Evolutionary conservation across 2,329 filamentous ascomycete genomes (phyloP).

Genomic region (Aschersonia sp.): DNA sequence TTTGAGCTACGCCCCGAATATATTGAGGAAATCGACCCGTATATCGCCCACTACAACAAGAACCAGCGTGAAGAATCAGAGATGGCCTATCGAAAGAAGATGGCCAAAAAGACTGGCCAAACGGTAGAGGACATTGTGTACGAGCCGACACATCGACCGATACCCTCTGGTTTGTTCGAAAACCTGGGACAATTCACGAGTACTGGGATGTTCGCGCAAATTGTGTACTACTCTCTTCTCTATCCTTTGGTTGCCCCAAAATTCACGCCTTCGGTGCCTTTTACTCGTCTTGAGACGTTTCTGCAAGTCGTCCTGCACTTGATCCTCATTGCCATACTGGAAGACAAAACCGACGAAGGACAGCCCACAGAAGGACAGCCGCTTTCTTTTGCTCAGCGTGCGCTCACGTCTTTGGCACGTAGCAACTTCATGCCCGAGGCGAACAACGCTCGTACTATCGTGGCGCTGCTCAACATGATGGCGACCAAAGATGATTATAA

Average conservation of each 20-base stretch:
- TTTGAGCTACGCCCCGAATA: conserved; percentile 85
- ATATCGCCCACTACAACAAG: conserved; percentile 90
- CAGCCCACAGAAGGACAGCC: conserved; percentile 29
- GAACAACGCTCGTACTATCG: conserved; percentile 45
- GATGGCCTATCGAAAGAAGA: conserved; percentile 70
- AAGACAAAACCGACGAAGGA: conserved; percentile 54
- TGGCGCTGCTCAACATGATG: conserved; percentile 47
- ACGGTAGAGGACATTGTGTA: conserved; percentile 73
- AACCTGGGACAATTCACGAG: conserved; percentile 66
- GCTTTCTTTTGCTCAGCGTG: conserved; percentile 58
- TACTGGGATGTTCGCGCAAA: conserved; percentile 75
- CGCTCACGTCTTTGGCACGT: conserved; percentile 49
- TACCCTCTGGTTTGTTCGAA: conserved; percentile 64
- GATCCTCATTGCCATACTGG: conserved; percentile 68
- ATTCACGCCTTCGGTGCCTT: conserved; percentile 59
- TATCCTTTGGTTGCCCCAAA: conserved; percentile 61
- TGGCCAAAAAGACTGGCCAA: conserved; percentile 78
- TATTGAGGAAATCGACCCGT: conserved; percentile 82
- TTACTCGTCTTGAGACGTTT: conserved; percentile 78
- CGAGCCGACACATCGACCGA: conserved; percentile 69
- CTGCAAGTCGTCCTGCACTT: conserved; percentile 85
- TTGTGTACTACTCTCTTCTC: conserved; percentile 76
- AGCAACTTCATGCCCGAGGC: conserved; percentile 46
- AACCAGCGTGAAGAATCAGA: conserved; percentile 96
- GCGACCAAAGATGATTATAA: conserved; percentile 61